A percentile compares a stretch with the other conserved stretches of the same genome.
phyloP scores from a whole-genome alignment of 495 filamentous ascomycete genomes.

The Stereocaulon alpinum region DNA sequence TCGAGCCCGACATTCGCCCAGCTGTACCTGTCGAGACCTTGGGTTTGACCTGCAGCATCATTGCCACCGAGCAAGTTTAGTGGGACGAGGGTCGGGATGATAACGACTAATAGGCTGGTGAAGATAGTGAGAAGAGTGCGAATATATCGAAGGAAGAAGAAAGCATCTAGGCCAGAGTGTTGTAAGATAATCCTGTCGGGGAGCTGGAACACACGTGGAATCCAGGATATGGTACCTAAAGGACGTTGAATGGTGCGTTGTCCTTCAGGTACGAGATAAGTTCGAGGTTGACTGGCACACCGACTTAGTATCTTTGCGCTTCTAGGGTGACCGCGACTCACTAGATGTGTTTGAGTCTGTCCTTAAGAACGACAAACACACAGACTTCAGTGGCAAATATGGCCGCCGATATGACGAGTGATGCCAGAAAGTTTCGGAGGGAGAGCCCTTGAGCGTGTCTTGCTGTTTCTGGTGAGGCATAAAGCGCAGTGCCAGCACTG shows the following conservation, averaged over 20 bases:
- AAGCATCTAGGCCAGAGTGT: not conserved
- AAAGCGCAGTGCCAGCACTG: too few species aligned
- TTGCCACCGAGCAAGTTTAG: not conserved
- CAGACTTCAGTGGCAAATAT: too few species aligned
- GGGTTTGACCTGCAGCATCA: not conserved
- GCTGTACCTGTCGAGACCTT: constrained; percentile 1
- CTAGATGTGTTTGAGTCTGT: too few species aligned
- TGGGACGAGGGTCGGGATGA: constrained; percentile 1
- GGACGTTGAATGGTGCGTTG: not conserved
- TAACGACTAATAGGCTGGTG: not conserved
- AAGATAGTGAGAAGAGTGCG: constrained; percentile 7
- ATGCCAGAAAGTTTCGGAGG: too few species aligned
- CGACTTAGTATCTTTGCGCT: too few species aligned
- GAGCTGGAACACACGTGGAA: not conserved
- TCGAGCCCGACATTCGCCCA: not conserved
- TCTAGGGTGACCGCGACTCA: too few species aligned
- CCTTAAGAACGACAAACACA: too few species aligned
- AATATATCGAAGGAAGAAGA: constrained; percentile 14
- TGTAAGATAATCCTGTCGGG: not conserved
- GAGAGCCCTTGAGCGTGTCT: too few species aligned
- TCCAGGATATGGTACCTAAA: not conserved
- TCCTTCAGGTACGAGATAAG: too few species aligned
- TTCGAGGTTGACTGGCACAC: too few species aligned
- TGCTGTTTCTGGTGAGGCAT: too few species aligned
- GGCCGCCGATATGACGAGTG: too few species aligned